Evolutionary conservation across 2,329 filamentous ascomycete genomes (phyloP), one percentile per base, ranked within the genome.

Genomic region (Cladobotryum mycophilum): DNA sequence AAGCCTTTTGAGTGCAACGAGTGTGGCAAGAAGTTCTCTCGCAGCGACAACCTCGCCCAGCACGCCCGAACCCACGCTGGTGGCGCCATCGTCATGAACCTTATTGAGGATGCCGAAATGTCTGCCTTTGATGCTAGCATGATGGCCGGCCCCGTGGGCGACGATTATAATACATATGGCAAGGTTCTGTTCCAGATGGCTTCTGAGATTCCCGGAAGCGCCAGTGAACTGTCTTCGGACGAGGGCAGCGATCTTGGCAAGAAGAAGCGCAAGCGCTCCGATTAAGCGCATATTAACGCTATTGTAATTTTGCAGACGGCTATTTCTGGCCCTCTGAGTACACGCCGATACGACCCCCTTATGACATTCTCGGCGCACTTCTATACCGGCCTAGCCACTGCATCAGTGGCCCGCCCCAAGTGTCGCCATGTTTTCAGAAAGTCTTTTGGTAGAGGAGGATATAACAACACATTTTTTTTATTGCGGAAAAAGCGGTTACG

Each of bases 21-120:
- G 74, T 99, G 93, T 65, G 92, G 93, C 62, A 99, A 99, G 86
- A 96, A 95, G 78, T 99, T 97, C 75, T 97, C 92, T 17, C 86
- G 93, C 62, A 95, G 89, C 61, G 93, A 99, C 74, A 99, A 99
- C 76, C 81, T 99, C 14, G 88, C 90, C 20, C 93, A 99, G 73
- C 93, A 99, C 68, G 86, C 93, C 57, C 84, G 93, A 56, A 99
- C 93, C 4, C 93, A 99, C 65, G 90, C 90, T 51, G 86, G 85
- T 53, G 89, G 90, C 55, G 88, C 90, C 54, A 88, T 96, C 58
- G 85, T 95, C 63, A 92, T 97, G 86, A 88, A 89, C 63, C 80
- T 96, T 45, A 78, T 95, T 45, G 88, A 92, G 57, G 80, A 86
- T 49, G 79, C 79, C 41, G 85, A 89, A 4, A 67, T 62, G 2